These are phyloP conservation scores for Starmerella bacillaris DNA, from an alignment of 805 yeast species.

Conservation along the genomic window DNA sequence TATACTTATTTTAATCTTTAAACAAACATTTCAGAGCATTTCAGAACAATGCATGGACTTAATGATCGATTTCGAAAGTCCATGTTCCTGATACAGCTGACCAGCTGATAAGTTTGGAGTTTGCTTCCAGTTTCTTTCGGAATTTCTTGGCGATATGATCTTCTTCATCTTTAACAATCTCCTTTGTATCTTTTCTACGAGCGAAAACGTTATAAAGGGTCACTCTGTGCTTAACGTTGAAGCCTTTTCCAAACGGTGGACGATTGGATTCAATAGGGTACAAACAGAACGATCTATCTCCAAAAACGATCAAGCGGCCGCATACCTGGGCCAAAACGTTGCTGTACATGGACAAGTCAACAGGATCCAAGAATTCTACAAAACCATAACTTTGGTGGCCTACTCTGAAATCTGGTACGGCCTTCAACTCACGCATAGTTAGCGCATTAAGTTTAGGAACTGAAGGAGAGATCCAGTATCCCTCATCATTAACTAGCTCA, in stretches of 20 bases:
- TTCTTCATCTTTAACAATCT: slow-evolving; percentile 59
- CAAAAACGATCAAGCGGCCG: slow-evolving; percentile 46
- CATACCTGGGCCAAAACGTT: slow-evolving; percentile 40
- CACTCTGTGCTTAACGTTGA: slow-evolving; percentile 58
- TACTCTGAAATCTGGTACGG: slow-evolving; percentile 46
- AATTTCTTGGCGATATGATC: slow-evolving; percentile 56
- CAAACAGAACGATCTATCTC: slow-evolving; percentile 40
- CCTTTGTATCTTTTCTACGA: slow-evolving; percentile 46
- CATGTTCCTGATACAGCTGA: slow-evolving; percentile 44
- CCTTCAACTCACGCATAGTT: slow-evolving; percentile 45
- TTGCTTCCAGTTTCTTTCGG: slow-evolving; percentile 42
- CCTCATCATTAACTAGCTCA: slow-evolving; percentile 41
- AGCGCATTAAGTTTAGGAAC: slow-evolving; percentile 40
- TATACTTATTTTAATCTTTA: too few relatives aligned
- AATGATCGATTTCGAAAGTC: slow-evolving; percentile 22
- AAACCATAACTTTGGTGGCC: slow-evolving; percentile 69
- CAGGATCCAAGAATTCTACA: slow-evolving; percentile 60
- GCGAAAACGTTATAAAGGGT: slow-evolving; percentile 72
- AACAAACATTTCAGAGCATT: too few relatives aligned
- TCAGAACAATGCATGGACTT: too few relatives aligned
- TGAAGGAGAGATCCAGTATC: slow-evolving; percentile 78
- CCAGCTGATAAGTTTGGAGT: slow-evolving; percentile 52
- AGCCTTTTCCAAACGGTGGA: slow-evolving; percentile 64
- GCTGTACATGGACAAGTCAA: slow-evolving; percentile 57
- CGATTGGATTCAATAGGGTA: slow-evolving; percentile 50